These are phyloP conservation scores for Sanghuangporus weigelae DNA, from an alignment of 1,284 basidiomycete genomes.

Conservation along the genomic window DNA sequence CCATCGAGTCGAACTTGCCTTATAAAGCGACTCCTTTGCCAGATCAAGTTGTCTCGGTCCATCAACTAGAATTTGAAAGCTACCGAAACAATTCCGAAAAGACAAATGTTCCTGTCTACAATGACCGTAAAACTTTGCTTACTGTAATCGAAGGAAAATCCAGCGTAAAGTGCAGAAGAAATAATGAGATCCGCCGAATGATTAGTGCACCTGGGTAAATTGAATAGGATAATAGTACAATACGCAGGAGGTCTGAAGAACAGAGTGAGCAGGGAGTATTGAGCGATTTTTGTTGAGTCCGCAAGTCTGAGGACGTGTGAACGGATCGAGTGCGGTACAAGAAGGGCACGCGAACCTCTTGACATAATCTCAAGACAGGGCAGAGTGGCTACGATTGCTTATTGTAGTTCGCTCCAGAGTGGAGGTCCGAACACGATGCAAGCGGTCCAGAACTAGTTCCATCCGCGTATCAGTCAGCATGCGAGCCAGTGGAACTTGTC, in stretches of 20 bases:
- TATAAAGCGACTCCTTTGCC: neutral
- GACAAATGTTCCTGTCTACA: neutral
- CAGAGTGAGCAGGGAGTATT: neutral
- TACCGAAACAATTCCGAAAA: neutral
- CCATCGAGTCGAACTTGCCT: neutral
- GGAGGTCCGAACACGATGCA: conserved; percentile 82
- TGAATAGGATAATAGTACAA: neutral
- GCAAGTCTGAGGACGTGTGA: neutral
- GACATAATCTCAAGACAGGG: neutral
- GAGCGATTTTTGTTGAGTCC: neutral
- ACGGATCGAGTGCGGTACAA: neutral
- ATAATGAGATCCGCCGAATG: neutral
- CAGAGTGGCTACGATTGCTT: neutral
- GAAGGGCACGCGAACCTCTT: neutral
- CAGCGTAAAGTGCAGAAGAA: neutral
- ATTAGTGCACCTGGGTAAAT: neutral
- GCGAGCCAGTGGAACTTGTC: neutral
- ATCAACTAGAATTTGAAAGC: neutral
- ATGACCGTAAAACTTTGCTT: no score
- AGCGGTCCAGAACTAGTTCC: conserved; percentile 76
- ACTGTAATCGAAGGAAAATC: no score
- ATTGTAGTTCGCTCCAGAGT: conserved; percentile 73
- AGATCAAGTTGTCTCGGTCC: neutral
- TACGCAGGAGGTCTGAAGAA: neutral
- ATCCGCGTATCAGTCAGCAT: conserved; percentile 14